Evolutionary conservation across 2,329 filamentous ascomycete species (phyloP).

Genomic region (Colletotrichum noveboracense): DNA sequence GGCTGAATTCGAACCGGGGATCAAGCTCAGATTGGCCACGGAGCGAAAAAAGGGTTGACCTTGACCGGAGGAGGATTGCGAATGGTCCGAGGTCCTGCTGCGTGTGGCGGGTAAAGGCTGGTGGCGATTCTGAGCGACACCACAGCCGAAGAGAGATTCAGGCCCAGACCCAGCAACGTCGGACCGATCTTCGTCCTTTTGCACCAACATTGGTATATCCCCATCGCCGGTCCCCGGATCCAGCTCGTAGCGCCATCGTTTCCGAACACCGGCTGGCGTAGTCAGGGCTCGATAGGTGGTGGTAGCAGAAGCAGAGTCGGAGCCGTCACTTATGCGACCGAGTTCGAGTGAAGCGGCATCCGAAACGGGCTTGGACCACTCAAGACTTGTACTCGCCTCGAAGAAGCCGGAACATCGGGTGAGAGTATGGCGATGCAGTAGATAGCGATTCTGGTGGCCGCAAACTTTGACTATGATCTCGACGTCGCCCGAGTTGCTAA

Average conservation of each 20-base stretch:
- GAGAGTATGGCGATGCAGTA: conserved; percentile 86
- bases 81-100: conserved; percentile 65
- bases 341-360: conserved; percentile 47
- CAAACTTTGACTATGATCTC: conserved; percentile 80
- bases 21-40: conserved; percentile 76
- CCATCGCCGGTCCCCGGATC: conserved; percentile 75
- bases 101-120: conserved; percentile 36
- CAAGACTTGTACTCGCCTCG: conserved; percentile 80
- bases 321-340: conserved; percentile 57
- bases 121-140: neutral
- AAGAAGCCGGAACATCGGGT: conserved; percentile 94
- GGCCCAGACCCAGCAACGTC: conserved; percentile 19
- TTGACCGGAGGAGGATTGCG: conserved; percentile 55
- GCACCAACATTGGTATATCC: conserved; percentile 87
- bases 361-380: conserved; percentile 65
- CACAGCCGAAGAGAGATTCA: conserved; percentile 61
- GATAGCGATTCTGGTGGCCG: conserved; percentile 79
- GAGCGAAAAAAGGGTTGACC: conserved; percentile 78
- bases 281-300: conserved; percentile 22
- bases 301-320: conserved; percentile 21
- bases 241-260: conserved; percentile 86
- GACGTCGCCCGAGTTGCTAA: conserved; percentile 89
- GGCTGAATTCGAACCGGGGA: conserved; percentile 50
- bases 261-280: conserved; percentile 42
- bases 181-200: conserved; percentile 62